phyloP scores from a whole-genome alignment of 108 stramenopile species.

The Pinguiococcus pyrenoidosus region DNA sequence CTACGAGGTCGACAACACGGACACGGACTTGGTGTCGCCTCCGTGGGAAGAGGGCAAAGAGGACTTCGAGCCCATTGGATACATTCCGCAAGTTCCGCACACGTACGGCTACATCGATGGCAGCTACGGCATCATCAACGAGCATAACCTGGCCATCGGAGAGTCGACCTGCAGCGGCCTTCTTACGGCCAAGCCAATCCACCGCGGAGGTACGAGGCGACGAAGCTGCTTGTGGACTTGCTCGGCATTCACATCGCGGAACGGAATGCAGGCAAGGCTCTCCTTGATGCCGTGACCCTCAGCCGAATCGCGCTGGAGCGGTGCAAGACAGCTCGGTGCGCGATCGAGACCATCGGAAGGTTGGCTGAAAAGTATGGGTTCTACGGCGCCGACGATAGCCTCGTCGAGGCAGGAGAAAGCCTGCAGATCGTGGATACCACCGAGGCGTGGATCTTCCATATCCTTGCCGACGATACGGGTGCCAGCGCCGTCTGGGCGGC shows the following conservation, averaged over 20 bases:
- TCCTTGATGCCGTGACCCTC: slow-evolving; percentile 55
- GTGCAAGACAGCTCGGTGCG: slow-evolving; percentile 47
- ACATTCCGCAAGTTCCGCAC: slow-evolving; percentile 48
- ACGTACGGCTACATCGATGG: slow-evolving; percentile 64
- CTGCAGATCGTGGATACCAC: slow-evolving; percentile 49
- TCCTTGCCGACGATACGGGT: slow-evolving; percentile 60
- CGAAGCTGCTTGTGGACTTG: too few species aligned
- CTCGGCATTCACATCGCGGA: too few species aligned
- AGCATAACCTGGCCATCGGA: slow-evolving; percentile 54
- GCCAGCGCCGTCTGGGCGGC: slow-evolving; percentile 63
- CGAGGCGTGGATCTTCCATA: slow-evolving; percentile 68
- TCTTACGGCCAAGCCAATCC: background rate
- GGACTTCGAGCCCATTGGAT: slow-evolving; percentile 41
- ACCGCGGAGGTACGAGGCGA: background rate
- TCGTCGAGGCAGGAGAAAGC: slow-evolving; percentile 46
- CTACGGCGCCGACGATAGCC: slow-evolving; percentile 47
- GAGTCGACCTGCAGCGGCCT: slow-evolving; percentile 56
- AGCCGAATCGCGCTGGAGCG: slow-evolving; percentile 61
- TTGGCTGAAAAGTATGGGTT: slow-evolving; percentile 62
- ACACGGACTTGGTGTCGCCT: slow-evolving; percentile 25
- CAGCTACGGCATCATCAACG: slow-evolving; percentile 64
- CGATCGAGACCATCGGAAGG: slow-evolving; percentile 58
- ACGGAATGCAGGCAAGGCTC: slow-evolving; percentile 51
- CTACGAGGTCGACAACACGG: slow-evolving; percentile 26
- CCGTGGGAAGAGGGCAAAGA: slow-evolving; percentile 16